Conservation (phyloP, 1,139 yeast species). For the Suhomyces bokatorum region DNA sequence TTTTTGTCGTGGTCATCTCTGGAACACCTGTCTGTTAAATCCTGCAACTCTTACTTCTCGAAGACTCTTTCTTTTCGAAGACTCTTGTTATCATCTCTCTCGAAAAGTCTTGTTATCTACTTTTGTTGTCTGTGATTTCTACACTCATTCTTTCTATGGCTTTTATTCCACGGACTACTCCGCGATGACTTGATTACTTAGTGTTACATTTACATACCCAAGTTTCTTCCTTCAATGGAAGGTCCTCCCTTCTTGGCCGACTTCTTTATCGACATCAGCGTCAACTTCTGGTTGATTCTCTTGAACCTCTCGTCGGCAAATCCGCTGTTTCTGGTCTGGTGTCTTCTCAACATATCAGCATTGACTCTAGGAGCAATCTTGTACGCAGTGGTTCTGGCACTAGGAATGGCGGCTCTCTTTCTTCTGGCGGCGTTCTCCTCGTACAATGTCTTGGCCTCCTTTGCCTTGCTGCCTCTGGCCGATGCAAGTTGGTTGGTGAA, state of each 20-base stretch:
- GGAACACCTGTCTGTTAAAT: too few species aligned
- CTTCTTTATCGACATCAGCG: conserved; percentile 44
- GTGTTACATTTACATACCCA: conserved; percentile 36
- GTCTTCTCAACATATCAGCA: conserved; percentile 41
- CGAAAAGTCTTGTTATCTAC: too few species aligned
- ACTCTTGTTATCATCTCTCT: too few species aligned
- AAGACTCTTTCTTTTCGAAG: too few species aligned
- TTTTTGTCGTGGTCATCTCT: too few species aligned
- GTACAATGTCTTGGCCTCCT: conserved; percentile 60
- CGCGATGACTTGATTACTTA: neutral
- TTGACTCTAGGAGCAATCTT: conserved; percentile 86
- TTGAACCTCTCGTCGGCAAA: conserved; percentile 78
- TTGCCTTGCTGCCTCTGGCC: conserved; percentile 28
- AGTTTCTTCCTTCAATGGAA: conserved; percentile 75
- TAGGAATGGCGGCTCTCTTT: conserved; percentile 93
- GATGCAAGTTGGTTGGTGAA: conserved; percentile 50
- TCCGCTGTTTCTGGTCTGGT: conserved; percentile 44
- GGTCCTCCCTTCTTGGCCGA: conserved; percentile 66
- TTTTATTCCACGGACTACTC: neutral
- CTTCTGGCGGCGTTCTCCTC: conserved; percentile 92
- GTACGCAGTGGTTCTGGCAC: conserved; percentile 84
- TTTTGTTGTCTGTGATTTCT: too few species aligned
- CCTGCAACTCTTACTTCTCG: too few species aligned
- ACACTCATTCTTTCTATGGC: neutral
- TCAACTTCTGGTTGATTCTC: conserved; percentile 61